phyloP scores from a whole-genome alignment of 495 filamentous ascomycete genomes.

The Penicillium steckii region DNA sequence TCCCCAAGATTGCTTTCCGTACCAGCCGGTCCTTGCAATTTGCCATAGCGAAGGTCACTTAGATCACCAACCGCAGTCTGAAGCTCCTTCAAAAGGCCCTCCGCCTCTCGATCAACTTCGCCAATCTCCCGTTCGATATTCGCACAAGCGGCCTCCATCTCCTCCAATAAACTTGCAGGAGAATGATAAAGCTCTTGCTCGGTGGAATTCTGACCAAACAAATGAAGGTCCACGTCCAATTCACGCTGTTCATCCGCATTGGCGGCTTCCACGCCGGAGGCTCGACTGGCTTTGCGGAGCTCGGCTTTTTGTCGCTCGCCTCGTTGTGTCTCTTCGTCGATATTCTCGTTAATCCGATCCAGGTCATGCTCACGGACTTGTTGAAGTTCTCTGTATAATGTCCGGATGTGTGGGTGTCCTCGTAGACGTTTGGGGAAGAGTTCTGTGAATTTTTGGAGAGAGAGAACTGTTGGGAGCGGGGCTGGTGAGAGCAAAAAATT shows the following conservation, averaged over 20 bases:
- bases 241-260: slow-evolving; percentile 61
- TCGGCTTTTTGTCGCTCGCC: slow-evolving; percentile 63
- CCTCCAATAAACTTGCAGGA: slow-evolving; percentile 60
- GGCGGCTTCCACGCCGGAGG: slow-evolving; percentile 52
- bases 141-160: slow-evolving; percentile 63
- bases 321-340: slow-evolving; percentile 62
- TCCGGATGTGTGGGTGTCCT: slow-evolving; percentile 66
- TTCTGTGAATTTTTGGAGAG: slow-evolving; percentile 70
- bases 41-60: slow-evolving; percentile 82
- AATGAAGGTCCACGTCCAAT: slow-evolving; percentile 68
- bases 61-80: slow-evolving; percentile 64
- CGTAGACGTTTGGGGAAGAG: slow-evolving; percentile 72
- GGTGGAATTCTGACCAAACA: slow-evolving; percentile 59
- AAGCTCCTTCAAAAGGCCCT: slow-evolving; percentile 57
- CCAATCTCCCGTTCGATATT: slow-evolving; percentile 66
- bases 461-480: slow-evolving; percentile 67
- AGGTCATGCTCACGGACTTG: slow-evolving; percentile 65
- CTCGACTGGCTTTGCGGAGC: slow-evolving; percentile 53
- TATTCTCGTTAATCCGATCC: slow-evolving; percentile 65
- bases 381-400: slow-evolving; percentile 78
- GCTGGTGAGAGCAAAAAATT: slow-evolving; percentile 78
- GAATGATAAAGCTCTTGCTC: slow-evolving; percentile 51
- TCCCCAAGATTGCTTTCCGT: slow-evolving; percentile 59
- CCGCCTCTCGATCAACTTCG: slow-evolving; percentile 62
- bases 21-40: slow-evolving; percentile 58